phyloP scores from a whole-genome alignment of 2,329 filamentous ascomycete species.

The Lachnellula suecica region DNA sequence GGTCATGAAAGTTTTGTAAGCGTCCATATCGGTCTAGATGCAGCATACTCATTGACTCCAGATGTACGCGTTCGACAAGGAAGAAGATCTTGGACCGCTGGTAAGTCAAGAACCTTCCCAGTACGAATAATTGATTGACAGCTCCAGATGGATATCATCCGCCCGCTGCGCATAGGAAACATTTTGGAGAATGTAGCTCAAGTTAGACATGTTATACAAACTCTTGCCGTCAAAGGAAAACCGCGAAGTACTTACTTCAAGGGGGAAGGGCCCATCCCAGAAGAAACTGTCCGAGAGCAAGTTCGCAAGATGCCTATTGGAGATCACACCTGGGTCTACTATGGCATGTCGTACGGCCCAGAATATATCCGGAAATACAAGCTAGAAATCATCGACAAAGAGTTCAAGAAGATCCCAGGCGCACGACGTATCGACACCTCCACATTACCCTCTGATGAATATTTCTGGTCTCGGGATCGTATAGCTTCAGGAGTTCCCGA shows the following conservation, averaged over 20 bases:
- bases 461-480: constrained; percentile 29
- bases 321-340: constrained; percentile 34
- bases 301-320: constrained; percentile 29
- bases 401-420: constrained; percentile 31
- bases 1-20: constrained; percentile 42
- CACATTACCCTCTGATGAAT: constrained; percentile 31
- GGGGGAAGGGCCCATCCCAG: constrained; percentile 27
- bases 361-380: constrained; percentile 25
- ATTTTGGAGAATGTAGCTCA: constrained; percentile 33
- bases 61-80: constrained; percentile 10
- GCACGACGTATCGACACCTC: constrained; percentile 33
- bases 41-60: constrained; percentile 43
- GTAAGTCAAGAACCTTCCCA: constrained; percentile 22
- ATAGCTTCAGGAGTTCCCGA: constrained; percentile 31
- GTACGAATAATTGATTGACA: constrained; percentile 11
- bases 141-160: constrained; percentile 42
- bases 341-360: constrained; percentile 32
- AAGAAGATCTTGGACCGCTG: constrained; percentile 7
- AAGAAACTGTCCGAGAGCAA: constrained; percentile 29
- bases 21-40: constrained; percentile 43
- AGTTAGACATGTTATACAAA: constrained; percentile 32
- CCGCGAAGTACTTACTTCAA: constrained; percentile 28
- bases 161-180: constrained; percentile 29
- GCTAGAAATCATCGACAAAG: constrained; percentile 25
- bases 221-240: constrained; percentile 32